Evolutionary conservation across 208 protist genomes (phyloP).

Genomic region (Crithidia bombi): DNA sequence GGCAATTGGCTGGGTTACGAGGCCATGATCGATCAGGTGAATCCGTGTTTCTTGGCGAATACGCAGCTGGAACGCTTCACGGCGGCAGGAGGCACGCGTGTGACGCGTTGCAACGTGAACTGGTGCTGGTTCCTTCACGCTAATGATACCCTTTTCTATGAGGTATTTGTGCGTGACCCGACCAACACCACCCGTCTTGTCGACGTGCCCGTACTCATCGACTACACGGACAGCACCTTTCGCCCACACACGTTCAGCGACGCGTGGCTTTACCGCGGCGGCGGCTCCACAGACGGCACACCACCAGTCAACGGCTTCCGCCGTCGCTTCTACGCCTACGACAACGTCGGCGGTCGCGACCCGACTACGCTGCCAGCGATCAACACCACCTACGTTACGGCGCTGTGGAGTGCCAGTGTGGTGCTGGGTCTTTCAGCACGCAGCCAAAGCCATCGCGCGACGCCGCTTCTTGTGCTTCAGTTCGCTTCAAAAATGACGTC

Average conservation of each 20-base stretch:
- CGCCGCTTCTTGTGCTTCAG: slow-evolving; percentile 59
- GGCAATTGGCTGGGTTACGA: slow-evolving; percentile 62
- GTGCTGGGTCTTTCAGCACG: slow-evolving; percentile 27
- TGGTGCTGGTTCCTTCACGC: slow-evolving; percentile 46
- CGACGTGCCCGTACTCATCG: slow-evolving; percentile 66
- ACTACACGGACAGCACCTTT: slow-evolving; percentile 55
- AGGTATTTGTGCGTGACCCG: slow-evolving; percentile 72
- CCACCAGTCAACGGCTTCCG: slow-evolving; percentile 29
- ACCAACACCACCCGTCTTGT: slow-evolving; percentile 53
- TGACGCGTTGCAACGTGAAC: slow-evolving; percentile 43
- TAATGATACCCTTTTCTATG: slow-evolving; percentile 58
- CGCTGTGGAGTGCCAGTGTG: slow-evolving; percentile 42
- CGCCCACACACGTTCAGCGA: slow-evolving; percentile 37
- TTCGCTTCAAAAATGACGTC: slow-evolving; percentile 54
- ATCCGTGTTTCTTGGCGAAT: slow-evolving; percentile 57
- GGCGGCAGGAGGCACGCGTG: slow-evolving; percentile 45
- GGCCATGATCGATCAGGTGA: slow-evolving; percentile 51
- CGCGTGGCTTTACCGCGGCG: slow-evolving; percentile 40
- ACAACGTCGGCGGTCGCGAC: slow-evolving; percentile 54
- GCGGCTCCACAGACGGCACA: slow-evolving; percentile 12
- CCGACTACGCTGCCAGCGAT: neutral
- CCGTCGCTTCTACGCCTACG: slow-evolving; percentile 76
- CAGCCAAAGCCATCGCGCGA: slow-evolving; percentile 7
- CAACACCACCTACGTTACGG: slow-evolving; percentile 35
- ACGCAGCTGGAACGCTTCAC: slow-evolving; percentile 47